Conservation (phyloP, 2,329 filamentous ascomycete species). For the Trichoderma harzianum region DNA sequence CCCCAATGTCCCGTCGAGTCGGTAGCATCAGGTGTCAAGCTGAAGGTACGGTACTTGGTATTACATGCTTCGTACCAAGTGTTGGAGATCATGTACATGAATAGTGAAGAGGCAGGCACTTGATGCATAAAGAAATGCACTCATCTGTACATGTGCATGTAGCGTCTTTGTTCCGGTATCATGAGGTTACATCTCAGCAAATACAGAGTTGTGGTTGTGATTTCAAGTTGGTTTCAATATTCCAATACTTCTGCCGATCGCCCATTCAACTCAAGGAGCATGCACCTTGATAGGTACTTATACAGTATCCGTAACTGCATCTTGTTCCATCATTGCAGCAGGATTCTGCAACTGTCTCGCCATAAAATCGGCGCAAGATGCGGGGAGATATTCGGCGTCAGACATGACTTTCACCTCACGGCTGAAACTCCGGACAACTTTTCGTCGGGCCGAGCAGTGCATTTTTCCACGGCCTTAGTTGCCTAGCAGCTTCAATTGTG, state of each 20-base stretch:
- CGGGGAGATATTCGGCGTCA: conserved; percentile 13
- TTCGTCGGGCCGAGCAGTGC: background rate
- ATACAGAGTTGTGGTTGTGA: background rate
- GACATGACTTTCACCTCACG: background rate
- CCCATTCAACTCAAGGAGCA: background rate
- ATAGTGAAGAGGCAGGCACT: background rate
- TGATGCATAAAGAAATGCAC: background rate
- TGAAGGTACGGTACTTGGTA: background rate
- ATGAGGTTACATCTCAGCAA: background rate
- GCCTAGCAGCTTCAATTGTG: background rate
- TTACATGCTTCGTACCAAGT: background rate
- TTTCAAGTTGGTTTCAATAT: background rate
- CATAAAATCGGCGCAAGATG: background rate
- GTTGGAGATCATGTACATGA: background rate
- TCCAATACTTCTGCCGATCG: background rate
- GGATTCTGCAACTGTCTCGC: background rate
- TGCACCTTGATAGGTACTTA: background rate
- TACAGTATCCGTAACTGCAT: background rate
- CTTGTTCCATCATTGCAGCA: background rate
- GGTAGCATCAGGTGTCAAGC: background rate
- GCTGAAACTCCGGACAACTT: background rate
- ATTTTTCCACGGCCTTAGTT: background rate
- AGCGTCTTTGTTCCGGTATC: background rate
- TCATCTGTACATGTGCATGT: background rate
- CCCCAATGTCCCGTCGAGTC: background rate